Conservation (phyloP, 305 asterid species). For the Solanum hybrid region DNA sequence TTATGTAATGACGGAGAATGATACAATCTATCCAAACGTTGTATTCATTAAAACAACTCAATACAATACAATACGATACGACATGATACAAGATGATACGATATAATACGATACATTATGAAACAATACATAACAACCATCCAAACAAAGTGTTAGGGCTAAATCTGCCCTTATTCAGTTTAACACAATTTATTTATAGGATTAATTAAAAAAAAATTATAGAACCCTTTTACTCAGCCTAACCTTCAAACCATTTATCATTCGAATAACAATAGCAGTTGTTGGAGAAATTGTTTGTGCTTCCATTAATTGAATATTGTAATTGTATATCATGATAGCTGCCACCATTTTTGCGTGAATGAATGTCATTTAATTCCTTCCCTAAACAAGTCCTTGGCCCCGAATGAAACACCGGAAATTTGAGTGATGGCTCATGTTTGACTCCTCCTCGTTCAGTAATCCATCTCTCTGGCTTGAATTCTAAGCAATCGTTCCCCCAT, state of each 20-base stretch:
- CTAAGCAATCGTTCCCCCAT: slow-evolving; percentile 6
- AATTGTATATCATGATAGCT: neutral
- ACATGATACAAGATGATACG: too few relatives aligned
- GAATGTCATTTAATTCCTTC: neutral
- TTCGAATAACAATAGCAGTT: neutral
- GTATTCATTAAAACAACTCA: too few relatives aligned
- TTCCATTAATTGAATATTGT: neutral
- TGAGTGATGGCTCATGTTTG: neutral
- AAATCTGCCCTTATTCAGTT: neutral
- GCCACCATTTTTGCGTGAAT: neutral
- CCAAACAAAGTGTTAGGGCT: too few relatives aligned
- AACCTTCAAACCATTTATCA: neutral
- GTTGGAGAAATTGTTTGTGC: neutral
- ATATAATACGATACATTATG: too few relatives aligned
- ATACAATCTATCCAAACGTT: too few relatives aligned
- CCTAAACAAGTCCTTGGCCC: slow-evolving; percentile 3
- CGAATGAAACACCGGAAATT: neutral
- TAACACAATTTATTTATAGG: neutral
- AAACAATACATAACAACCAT: too few relatives aligned
- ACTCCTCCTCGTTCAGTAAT: neutral
- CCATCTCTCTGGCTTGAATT: slow-evolving; percentile 6
- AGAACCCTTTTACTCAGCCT: neutral
- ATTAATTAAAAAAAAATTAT: too few relatives aligned
- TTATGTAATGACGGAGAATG: too few relatives aligned
- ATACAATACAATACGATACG: too few relatives aligned